Evolutionary conservation across 148 eudicot genomes (phyloP).

Genomic region (Rhododendron griersonianum): DNA sequence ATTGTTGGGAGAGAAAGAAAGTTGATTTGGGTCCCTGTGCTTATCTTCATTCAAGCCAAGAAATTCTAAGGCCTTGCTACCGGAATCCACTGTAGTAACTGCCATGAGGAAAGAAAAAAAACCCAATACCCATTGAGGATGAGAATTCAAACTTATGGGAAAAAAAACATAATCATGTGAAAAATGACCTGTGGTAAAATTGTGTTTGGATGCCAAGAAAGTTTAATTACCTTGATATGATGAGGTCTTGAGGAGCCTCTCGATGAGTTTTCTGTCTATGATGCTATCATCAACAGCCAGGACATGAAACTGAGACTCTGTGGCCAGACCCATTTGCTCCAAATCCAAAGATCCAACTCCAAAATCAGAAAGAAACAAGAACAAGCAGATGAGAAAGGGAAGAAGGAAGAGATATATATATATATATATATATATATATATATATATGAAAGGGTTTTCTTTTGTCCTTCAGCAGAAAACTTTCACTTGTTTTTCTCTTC

Average conservation of each 20-base stretch:
- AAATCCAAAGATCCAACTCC: background rate
- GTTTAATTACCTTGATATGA: conserved; percentile 70
- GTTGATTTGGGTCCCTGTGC: conserved; percentile 28
- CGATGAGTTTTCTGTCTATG: conserved; percentile 83
- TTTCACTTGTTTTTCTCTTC: background rate
- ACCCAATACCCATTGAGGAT: background rate
- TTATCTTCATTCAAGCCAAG: conserved; percentile 63
- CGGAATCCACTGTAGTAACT: conserved; percentile 98
- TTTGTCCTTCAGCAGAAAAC: background rate
- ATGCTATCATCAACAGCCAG: conserved; percentile 97
- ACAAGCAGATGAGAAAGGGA: background rate
- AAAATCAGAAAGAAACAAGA: background rate
- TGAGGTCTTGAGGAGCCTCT: conserved; percentile 82
- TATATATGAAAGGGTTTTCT: background rate
- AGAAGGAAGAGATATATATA: background rate
- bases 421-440: background rate
- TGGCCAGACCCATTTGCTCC: conserved; percentile 60
- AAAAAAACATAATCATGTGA: background rate
- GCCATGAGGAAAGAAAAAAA: conserved; percentile 22
- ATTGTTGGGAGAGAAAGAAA: conserved; percentile 43
- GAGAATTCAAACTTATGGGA: background rate
- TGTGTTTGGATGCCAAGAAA: background rate
- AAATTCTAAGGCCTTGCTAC: conserved; percentile 82
- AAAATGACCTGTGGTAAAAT: background rate
- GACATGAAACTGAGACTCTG: conserved; percentile 85